Percentiles rank a stretch among this genome's conserved stretches.
These are phyloP conservation scores for Russula emetica DNA, from an alignment of 768 basidiomycete species.

Conservation along the genomic window DNA sequence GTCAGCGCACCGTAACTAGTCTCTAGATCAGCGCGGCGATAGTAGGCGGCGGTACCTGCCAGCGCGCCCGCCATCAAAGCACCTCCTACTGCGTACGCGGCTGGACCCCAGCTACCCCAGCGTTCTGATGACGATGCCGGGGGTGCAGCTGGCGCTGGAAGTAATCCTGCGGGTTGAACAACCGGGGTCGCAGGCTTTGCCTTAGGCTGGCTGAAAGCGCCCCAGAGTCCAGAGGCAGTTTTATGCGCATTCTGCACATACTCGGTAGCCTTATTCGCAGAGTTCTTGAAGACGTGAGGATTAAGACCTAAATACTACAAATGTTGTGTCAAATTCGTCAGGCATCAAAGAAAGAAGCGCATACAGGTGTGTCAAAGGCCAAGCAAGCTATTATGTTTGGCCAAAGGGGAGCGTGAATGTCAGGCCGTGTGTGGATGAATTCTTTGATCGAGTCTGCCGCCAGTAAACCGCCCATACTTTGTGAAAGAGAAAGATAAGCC, in stretches of 20 bases:
- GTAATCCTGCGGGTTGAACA: constrained; percentile 31
- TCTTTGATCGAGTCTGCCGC: constrained; percentile 79
- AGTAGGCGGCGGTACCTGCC: constrained; percentile 80
- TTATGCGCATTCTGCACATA: constrained; percentile 64
- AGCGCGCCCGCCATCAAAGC: constrained; percentile 77
- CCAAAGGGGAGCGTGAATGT: constrained; percentile 69
- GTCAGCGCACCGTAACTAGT: constrained; percentile 68
- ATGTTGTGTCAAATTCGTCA: constrained; percentile 1
- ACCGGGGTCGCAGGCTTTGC: constrained; percentile 34
- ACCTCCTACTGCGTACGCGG: constrained; percentile 67
- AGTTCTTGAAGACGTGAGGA: constrained; percentile 80
- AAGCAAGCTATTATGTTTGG: constrained; percentile 80
- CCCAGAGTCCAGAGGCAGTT: constrained; percentile 57
- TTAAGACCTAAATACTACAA: constrained; percentile 81
- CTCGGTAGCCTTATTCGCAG: constrained; percentile 66
- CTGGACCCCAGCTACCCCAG: constrained; percentile 66
- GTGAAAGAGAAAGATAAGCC: neutral
- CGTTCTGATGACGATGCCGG: constrained; percentile 29
- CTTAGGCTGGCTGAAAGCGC: constrained; percentile 45
- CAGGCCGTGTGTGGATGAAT: constrained; percentile 63
- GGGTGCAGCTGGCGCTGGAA: constrained; percentile 21
- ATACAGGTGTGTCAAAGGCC: constrained; percentile 90
- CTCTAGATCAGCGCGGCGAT: constrained; percentile 69
- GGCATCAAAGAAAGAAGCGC: constrained; percentile 16
- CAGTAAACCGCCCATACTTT: constrained; percentile 89